phyloP scores from a whole-genome alignment of 192 early-diverging fungal species.

The Chytriomyces sp. region DNA sequence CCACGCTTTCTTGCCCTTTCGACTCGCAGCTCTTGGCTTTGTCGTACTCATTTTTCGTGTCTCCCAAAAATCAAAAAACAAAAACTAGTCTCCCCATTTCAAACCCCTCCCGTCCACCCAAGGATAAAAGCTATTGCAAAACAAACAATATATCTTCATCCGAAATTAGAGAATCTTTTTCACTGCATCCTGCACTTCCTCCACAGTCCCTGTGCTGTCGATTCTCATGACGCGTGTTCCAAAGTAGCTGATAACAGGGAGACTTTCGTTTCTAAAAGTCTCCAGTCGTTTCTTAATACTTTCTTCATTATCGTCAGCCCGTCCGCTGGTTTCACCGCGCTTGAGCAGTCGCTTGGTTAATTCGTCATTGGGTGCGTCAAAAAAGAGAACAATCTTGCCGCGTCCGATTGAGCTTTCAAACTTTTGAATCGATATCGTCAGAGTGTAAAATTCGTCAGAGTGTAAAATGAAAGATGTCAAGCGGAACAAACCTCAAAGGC shows the following conservation, averaged over 20 bases:
- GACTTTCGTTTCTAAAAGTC: slow-evolving; percentile 42
- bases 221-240: slow-evolving; percentile 34
- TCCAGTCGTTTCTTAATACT: slow-evolving; percentile 55
- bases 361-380: slow-evolving; percentile 50
- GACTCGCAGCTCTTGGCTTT: slow-evolving; percentile 42
- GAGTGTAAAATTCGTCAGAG: not conserved
- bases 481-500: slow-evolving; percentile 38
- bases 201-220: slow-evolving; percentile 13
- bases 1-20: slow-evolving; percentile 93
- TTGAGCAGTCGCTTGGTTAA: slow-evolving; percentile 56
- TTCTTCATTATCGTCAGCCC: slow-evolving; percentile 63
- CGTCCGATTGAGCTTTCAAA: slow-evolving; percentile 49
- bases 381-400: slow-evolving; percentile 53
- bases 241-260: slow-evolving; percentile 52
- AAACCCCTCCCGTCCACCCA: not conserved
- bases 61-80: not conserved
- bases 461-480: not conserved
- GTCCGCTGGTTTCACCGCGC: slow-evolving; percentile 60
- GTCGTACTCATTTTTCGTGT: slow-evolving; percentile 3
- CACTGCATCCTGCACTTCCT: slow-evolving; percentile 3
- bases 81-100: not conserved
- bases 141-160: not conserved
- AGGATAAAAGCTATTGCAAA: not conserved
- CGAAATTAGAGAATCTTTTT: not conserved
- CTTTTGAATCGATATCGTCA: not conserved